phyloP scores from a whole-genome alignment of 306 rosid genomes.

The Quillaja saponaria region DNA sequence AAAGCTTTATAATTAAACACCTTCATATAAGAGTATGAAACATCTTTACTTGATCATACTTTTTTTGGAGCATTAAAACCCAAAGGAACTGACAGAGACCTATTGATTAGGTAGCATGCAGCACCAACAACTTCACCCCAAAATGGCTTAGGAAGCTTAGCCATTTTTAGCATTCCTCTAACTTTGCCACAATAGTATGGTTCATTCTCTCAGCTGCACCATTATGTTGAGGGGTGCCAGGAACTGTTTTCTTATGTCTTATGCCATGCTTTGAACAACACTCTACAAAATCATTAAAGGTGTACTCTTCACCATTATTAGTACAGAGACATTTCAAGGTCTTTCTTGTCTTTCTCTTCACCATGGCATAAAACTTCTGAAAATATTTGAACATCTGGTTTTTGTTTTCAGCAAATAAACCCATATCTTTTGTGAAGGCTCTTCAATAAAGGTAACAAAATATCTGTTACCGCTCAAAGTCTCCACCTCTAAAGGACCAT shows the following conservation, averaged over 20 bases:
- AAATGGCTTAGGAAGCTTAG: not conserved
- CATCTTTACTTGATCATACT: constrained; percentile 1
- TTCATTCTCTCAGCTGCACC: not conserved
- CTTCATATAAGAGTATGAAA: not conserved
- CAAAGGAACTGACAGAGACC: not conserved
- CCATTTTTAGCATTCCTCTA: not conserved
- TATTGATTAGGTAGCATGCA: not conserved
- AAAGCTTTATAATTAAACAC: not conserved
- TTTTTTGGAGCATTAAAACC: not conserved
- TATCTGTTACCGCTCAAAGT: not conserved
- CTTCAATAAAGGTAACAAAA: constrained; percentile 11
- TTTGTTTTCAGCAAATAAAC: constrained; percentile 6
- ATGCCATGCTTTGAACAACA: not conserved
- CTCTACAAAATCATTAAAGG: not conserved
- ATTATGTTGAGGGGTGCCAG: not conserved
- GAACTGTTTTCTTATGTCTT: not conserved
- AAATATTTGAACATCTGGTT: not conserved
- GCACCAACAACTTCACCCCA: constrained; percentile 5
- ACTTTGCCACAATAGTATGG: not conserved
- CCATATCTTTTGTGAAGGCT: not conserved
- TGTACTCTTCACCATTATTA: not conserved
- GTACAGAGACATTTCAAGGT: not conserved
- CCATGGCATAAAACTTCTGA: not conserved
- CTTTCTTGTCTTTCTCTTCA: not conserved
- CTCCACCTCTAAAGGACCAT: not conserved